phyloP scores from a whole-genome alignment of 2,329 filamentous ascomycete species.

The Penicillium brevicompactum region DNA sequence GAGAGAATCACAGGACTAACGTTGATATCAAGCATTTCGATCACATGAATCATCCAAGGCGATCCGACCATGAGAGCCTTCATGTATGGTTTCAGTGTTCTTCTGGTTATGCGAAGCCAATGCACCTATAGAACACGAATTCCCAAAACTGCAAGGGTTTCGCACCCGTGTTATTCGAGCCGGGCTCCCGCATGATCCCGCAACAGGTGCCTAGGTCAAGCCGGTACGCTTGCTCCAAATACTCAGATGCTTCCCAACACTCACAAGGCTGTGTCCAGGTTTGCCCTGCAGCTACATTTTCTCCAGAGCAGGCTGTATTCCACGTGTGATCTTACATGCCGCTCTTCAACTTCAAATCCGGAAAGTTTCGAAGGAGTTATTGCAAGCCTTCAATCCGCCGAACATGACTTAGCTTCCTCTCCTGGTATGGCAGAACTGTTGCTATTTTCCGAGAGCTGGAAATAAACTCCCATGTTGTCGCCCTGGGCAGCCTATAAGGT shows the following conservation, averaged over 20 bases:
- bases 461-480: neutral
- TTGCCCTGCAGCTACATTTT: neutral
- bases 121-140: neutral
- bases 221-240: neutral
- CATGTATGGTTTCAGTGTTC: too few species aligned
- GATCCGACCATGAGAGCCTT: too few species aligned
- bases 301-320: neutral
- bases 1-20: too few species aligned
- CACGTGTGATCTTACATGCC: neutral
- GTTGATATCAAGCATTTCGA: too few species aligned
- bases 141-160: neutral
- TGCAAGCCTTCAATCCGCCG: neutral
- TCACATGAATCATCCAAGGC: too few species aligned
- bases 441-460: neutral
- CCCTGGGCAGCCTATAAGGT: neutral
- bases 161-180: neutral
- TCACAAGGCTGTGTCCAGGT: neutral
- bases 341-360: neutral
- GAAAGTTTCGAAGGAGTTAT: neutral
- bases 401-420: neutral
- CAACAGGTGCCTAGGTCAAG: neutral
- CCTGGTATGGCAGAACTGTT: neutral
- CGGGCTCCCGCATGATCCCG: neutral
- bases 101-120: too few species aligned
- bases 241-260: neutral